phyloP scores from a whole-genome alignment of 1,139 yeast species.

The Diutina pseudorugosa region DNA sequence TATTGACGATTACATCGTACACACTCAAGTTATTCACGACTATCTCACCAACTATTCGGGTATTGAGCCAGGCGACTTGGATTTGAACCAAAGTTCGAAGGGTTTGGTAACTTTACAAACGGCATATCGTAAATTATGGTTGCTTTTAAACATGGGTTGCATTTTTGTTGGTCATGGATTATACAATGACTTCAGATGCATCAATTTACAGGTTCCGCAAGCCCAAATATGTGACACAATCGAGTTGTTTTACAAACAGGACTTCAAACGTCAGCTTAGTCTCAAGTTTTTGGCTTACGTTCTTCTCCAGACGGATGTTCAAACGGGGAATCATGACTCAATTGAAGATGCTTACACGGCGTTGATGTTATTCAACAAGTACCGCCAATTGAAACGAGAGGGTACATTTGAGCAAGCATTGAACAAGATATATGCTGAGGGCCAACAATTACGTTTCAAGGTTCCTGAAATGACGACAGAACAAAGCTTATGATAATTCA shows the following conservation, averaged over 20 bases:
- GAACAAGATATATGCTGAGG: slow-evolving; percentile 64
- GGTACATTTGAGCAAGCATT: slow-evolving; percentile 54
- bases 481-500: neutral
- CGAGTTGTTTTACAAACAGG: slow-evolving; percentile 59
- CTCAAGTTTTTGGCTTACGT: slow-evolving; percentile 80
- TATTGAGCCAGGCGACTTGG: slow-evolving; percentile 83
- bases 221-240: slow-evolving; percentile 85
- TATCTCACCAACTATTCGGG: slow-evolving; percentile 89
- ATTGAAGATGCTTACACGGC: slow-evolving; percentile 94
- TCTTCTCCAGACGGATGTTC: slow-evolving; percentile 64
- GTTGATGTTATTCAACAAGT: slow-evolving; percentile 60
- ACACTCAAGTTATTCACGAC: slow-evolving; percentile 61
- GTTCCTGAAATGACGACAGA: slow-evolving; percentile 16
- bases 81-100: slow-evolving; percentile 53
- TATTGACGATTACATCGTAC: slow-evolving; percentile 86
- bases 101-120: slow-evolving; percentile 72
- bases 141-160: slow-evolving; percentile 77
- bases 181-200: slow-evolving; percentile 82
- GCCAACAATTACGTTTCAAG: slow-evolving; percentile 35
- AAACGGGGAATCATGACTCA: slow-evolving; percentile 90
- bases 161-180: slow-evolving; percentile 93
- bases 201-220: slow-evolving; percentile 79
- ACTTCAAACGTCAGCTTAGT: slow-evolving; percentile 67
- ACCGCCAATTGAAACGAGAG: slow-evolving; percentile 41
- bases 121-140: slow-evolving; percentile 82